Evolutionary conservation across 2,329 filamentous ascomycete genomes (phyloP).

Genomic region (Cladosporium colombiae): DNA sequence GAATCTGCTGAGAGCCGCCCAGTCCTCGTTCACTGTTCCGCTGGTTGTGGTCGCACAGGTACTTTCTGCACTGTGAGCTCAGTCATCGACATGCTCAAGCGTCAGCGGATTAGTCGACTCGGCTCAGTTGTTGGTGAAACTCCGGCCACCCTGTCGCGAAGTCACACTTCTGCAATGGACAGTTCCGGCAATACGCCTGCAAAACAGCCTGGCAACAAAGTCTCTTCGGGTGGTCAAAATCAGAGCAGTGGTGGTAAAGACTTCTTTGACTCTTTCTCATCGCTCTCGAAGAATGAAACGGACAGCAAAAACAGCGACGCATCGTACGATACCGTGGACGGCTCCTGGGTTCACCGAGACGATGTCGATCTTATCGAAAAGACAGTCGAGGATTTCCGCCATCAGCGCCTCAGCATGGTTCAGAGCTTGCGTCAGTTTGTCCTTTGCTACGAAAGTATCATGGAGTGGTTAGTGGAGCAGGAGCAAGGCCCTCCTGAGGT

Average conservation of each 20-base stretch:
- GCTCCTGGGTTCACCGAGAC: slow-evolving; percentile 68
- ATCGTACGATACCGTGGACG: slow-evolving; percentile 32
- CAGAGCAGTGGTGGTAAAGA: slow-evolving; percentile 22
- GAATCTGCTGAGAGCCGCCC: slow-evolving; percentile 59
- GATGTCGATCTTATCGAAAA: slow-evolving; percentile 77
- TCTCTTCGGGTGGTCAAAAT: neutral
- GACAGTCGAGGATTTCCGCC: slow-evolving; percentile 87
- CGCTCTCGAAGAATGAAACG: slow-evolving; percentile 32
- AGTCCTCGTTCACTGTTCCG: slow-evolving; percentile 91
- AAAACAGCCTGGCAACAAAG: neutral
- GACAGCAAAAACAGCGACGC: slow-evolving; percentile 8
- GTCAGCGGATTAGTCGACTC: slow-evolving; percentile 57
- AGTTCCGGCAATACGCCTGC: slow-evolving; percentile 30
- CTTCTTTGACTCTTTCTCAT: slow-evolving; percentile 32
- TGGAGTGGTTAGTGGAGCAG: slow-evolving; percentile 75
- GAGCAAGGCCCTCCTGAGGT: slow-evolving; percentile 17
- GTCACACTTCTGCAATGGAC: slow-evolving; percentile 49
- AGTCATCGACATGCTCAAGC: slow-evolving; percentile 93
- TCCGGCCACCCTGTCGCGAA: slow-evolving; percentile 5
- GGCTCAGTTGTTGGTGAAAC: slow-evolving; percentile 23
- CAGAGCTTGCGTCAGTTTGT: slow-evolving; percentile 92
- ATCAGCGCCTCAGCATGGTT: slow-evolving; percentile 92
- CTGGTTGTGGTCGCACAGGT: slow-evolving; percentile 91
- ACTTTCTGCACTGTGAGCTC: slow-evolving; percentile 96
- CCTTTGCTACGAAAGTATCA: slow-evolving; percentile 90